Conservation (phyloP, 495 filamentous ascomycete genomes). For the Penicillium simplicissimum region DNA sequence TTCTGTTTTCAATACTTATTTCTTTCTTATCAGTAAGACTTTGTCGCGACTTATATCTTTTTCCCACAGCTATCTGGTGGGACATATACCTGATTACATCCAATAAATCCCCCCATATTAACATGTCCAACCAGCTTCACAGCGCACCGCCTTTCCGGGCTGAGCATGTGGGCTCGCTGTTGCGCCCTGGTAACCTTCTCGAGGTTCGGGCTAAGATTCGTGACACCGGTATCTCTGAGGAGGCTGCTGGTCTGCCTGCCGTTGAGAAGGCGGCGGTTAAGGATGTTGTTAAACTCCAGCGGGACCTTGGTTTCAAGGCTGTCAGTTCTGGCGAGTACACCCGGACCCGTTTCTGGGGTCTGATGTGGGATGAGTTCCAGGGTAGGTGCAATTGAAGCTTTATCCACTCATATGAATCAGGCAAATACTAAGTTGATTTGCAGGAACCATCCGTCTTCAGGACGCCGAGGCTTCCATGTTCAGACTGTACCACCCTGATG, state of each 20-base stretch:
- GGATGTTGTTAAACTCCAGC: constrained; percentile 62
- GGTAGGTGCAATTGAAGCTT: constrained; percentile 46
- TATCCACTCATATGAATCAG: not conserved
- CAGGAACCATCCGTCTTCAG: constrained; percentile 40
- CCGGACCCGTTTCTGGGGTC: constrained; percentile 56
- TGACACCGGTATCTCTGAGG: constrained; percentile 43
- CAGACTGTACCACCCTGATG: constrained; percentile 69
- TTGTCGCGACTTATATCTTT: not conserved
- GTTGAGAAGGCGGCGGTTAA: constrained; percentile 61
- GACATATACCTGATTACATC: not conserved
- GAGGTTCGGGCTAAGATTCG: constrained; percentile 54
- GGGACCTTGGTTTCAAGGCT: constrained; percentile 60
- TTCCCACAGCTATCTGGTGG: not conserved
- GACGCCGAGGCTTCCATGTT: constrained; percentile 59
- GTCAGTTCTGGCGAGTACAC: constrained; percentile 68
- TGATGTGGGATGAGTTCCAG: constrained; percentile 66
- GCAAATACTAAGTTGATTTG: not conserved
- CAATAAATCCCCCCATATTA: constrained; percentile 7
- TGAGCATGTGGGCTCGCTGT: constrained; percentile 71
- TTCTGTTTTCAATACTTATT: constrained; percentile 3
- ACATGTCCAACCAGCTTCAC: constrained; percentile 26
- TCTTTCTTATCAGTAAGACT: not conserved
- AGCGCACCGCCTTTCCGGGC: constrained; percentile 63
- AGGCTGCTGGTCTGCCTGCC: constrained; percentile 36
- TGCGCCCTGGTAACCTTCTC: constrained; percentile 63